phyloP scores from a whole-genome alignment of 495 filamentous ascomycete genomes.

The Coniosporium apollinis region DNA sequence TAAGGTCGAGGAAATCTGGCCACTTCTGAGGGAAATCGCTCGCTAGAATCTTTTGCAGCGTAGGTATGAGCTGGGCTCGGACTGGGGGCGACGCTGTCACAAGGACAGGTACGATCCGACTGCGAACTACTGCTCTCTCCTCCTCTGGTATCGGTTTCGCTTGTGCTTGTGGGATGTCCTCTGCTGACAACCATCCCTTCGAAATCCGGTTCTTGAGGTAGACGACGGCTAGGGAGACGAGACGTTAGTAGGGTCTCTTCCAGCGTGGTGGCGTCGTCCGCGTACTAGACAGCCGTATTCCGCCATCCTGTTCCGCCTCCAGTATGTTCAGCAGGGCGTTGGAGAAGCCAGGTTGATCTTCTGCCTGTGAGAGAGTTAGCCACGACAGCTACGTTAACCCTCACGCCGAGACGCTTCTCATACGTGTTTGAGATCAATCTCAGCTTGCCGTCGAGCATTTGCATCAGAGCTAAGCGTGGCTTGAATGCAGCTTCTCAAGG shows the following conservation, averaged over 20 bases:
- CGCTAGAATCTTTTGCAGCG: constrained; percentile 88
- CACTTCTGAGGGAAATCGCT: constrained; percentile 88
- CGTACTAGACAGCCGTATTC: constrained; percentile 76
- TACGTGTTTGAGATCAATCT: constrained; percentile 89
- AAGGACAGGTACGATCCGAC: constrained; percentile 74
- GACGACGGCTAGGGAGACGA: constrained; percentile 54
- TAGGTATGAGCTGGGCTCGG: constrained; percentile 77
- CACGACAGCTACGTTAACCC: neutral
- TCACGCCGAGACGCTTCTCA: constrained; percentile 12
- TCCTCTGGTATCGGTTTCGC: constrained; percentile 63
- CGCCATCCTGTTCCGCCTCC: constrained; percentile 67
- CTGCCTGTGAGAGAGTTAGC: constrained; percentile 45
- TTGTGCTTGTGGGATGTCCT: constrained; percentile 41
- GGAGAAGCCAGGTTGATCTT: constrained; percentile 75
- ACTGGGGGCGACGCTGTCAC: constrained; percentile 62
- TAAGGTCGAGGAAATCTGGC: constrained; percentile 85
- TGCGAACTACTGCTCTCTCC: constrained; percentile 74
- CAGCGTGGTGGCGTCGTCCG: constrained; percentile 5
- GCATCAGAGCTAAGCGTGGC: constrained; percentile 76
- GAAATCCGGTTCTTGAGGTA: constrained; percentile 95
- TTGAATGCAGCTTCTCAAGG: constrained; percentile 72
- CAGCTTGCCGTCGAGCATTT: constrained; percentile 68
- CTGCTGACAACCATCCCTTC: constrained; percentile 67
- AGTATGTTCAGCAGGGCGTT: constrained; percentile 83
- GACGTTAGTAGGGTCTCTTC: constrained; percentile 5